Percentiles rank a stretch among this genome's conserved stretches.
Conservation (phyloP, 441 rosid genomes). For the Erodium chrysanthum region DNA sequence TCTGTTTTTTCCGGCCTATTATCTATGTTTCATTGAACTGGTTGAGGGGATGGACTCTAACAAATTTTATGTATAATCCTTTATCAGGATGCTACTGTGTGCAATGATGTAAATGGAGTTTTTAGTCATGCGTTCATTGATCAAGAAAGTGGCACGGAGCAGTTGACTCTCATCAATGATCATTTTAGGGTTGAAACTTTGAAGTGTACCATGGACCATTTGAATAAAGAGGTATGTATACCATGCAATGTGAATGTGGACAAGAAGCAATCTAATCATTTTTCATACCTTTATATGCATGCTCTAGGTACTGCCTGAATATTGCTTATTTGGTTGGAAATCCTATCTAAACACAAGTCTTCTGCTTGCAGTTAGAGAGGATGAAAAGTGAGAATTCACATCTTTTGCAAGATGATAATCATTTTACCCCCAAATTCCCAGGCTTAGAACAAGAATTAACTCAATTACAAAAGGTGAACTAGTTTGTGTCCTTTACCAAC, state of each 20-base stretch:
- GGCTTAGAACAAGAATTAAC: slow-evolving; percentile 53
- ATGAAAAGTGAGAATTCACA: slow-evolving; percentile 88
- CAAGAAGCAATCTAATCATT: background rate
- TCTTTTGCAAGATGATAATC: slow-evolving; percentile 39
- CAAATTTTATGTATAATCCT: slow-evolving; percentile 21
- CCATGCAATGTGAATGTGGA: slow-evolving; percentile 8
- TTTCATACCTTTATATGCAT: slow-evolving; percentile 2
- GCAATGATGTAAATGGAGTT: slow-evolving; percentile 33
- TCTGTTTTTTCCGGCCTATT: slow-evolving; percentile 1
- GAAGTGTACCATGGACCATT: slow-evolving; percentile 80
- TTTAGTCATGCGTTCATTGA: slow-evolving; percentile 26
- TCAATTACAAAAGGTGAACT: slow-evolving; percentile 60
- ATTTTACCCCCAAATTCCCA: slow-evolving; percentile 46
- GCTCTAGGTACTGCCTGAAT: background rate
- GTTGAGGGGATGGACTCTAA: slow-evolving; percentile 11
- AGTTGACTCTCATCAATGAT: slow-evolving; percentile 43
- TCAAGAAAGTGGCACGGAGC: slow-evolving; percentile 41
- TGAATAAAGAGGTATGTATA: slow-evolving; percentile 63
- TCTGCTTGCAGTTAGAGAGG: slow-evolving; percentile 56
- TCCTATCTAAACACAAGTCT: slow-evolving; percentile 9
- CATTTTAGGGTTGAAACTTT: slow-evolving; percentile 56
- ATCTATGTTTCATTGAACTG: slow-evolving; percentile 3
- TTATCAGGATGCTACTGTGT: slow-evolving; percentile 40
- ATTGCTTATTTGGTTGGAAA: slow-evolving; percentile 12
- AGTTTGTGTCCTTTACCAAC: slow-evolving; percentile 7